These are phyloP conservation scores for Tolypocladium album DNA, from an alignment of 2,329 filamentous ascomycete genomes.

Conservation along the genomic window DNA sequence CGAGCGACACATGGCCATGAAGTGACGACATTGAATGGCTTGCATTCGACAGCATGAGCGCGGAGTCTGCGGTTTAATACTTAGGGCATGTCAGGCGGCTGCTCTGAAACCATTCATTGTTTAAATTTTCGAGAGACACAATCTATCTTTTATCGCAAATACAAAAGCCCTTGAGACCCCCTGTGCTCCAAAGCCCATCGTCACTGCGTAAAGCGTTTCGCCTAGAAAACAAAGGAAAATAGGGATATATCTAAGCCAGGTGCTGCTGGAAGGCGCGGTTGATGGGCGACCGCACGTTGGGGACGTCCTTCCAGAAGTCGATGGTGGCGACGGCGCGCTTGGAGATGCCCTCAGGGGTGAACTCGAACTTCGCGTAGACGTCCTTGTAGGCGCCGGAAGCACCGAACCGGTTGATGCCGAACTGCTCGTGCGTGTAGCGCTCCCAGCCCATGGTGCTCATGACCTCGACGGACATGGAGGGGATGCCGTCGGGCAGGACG, in stretches of 20 bases:
- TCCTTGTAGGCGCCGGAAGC: conserved; percentile 95
- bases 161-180: conserved; percentile 9
- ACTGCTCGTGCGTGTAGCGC: conserved; percentile 98
- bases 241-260: conserved; percentile 31
- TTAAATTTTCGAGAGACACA: background rate
- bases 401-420: conserved; percentile 98
- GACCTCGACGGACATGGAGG: conserved; percentile 86
- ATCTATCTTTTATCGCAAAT: conserved; percentile 11
- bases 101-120: background rate
- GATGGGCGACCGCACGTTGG: conserved; percentile 85
- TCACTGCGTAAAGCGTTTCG: conserved; percentile 14
- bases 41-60: conserved; percentile 1
- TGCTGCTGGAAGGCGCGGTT: conserved; percentile 98
- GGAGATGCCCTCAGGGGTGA: conserved; percentile 91
- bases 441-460: conserved; percentile 98
- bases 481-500: conserved; percentile 88
- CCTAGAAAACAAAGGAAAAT: conserved; percentile 2
- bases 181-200: conserved; percentile 14
- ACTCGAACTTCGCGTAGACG: conserved; percentile 99
- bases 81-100: background rate
- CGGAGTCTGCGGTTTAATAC: conserved; percentile 1
- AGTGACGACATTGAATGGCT: background rate
- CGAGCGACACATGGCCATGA: background rate
- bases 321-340: conserved; percentile 89
- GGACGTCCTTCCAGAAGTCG: conserved; percentile 92